Evolutionary conservation across 805 yeast species (phyloP).

Genomic region (Lipomyces chichibuensis): DNA sequence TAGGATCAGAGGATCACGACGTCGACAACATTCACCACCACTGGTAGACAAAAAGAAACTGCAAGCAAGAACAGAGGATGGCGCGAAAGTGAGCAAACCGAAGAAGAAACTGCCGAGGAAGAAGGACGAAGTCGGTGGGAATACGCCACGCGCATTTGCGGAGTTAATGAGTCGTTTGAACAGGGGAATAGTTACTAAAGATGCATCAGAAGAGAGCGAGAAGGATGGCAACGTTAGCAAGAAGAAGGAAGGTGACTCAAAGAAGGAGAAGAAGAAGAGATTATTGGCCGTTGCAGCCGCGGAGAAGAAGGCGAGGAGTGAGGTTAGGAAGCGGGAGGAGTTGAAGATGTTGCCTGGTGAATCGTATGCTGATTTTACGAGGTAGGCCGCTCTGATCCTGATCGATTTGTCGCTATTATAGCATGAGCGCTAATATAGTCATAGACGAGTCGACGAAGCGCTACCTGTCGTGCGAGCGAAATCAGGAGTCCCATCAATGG

Average conservation of each 20-base stretch:
- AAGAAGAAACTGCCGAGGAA: slow-evolving; percentile 21
- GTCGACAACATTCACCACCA: slow-evolving; percentile 26
- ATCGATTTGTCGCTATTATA: neutral
- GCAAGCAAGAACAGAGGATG: neutral
- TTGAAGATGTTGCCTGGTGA: slow-evolving; percentile 45
- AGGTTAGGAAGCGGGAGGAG: neutral
- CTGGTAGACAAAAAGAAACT: slow-evolving; percentile 10
- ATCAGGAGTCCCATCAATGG: slow-evolving; percentile 42
- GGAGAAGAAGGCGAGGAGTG: slow-evolving; percentile 10
- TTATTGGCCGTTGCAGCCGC: slow-evolving; percentile 13
- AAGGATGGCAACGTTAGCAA: neutral
- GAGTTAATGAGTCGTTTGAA: slow-evolving; percentile 40
- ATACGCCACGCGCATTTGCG: slow-evolving; percentile 44
- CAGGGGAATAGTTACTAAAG: neutral
- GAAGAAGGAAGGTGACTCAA: slow-evolving; percentile 19
- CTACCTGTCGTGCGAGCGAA: slow-evolving; percentile 47
- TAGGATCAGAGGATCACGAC: slow-evolving; percentile 19
- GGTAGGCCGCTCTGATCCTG: slow-evolving; percentile 8
- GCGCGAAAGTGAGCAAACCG: slow-evolving; percentile 20
- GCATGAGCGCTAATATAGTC: neutral
- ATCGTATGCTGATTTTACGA: slow-evolving; percentile 45
- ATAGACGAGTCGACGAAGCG: slow-evolving; percentile 48
- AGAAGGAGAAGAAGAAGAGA: slow-evolving; percentile 14
- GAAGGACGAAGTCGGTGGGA: slow-evolving; percentile 39
- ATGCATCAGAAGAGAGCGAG: neutral